These are phyloP conservation scores for Melaleuca quinquenervia DNA, from an alignment of 345 rosid genomes.

Conservation along the genomic window DNA sequence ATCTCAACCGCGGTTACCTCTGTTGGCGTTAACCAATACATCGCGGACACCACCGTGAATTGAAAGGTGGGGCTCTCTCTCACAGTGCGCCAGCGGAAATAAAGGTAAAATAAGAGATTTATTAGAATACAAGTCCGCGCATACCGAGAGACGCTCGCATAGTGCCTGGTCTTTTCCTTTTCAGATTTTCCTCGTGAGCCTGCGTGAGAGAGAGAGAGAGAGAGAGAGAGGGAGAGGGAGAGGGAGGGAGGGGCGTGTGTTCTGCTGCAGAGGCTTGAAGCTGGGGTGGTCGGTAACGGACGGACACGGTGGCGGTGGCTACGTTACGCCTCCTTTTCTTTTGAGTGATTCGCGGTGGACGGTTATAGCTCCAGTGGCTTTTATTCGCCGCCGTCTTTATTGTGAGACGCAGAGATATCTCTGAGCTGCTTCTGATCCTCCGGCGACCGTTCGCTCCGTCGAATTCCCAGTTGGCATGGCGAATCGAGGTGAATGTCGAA, in stretches of 20 bases:
- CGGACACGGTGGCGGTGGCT: background rate
- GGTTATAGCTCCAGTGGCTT: background rate
- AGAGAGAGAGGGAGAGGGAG: too few species aligned
- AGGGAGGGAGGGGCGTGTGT: background rate
- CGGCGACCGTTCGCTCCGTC: background rate
- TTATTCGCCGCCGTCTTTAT: background rate
- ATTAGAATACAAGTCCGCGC: too few species aligned
- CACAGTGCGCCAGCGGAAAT: background rate
- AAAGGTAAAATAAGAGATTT: too few species aligned
- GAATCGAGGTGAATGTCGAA: conserved; percentile 16
- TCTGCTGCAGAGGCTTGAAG: background rate
- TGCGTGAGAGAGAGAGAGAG: too few species aligned
- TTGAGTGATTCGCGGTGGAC: background rate
- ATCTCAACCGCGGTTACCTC: conserved; percentile 19
- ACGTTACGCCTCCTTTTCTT: background rate
- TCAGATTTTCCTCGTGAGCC: too few species aligned
- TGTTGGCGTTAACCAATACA: conserved; percentile 17
- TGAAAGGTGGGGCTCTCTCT: background rate
- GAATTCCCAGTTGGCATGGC: conserved; percentile 17
- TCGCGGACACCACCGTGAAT: background rate
- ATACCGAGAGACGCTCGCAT: too few species aligned
- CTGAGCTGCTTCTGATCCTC: background rate
- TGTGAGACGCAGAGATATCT: background rate
- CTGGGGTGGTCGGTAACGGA: background rate
- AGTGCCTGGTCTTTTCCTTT: too few species aligned